Conservation (phyloP, 2,329 filamentous ascomycete species). For the Blastomyces emzantsi region DNA sequence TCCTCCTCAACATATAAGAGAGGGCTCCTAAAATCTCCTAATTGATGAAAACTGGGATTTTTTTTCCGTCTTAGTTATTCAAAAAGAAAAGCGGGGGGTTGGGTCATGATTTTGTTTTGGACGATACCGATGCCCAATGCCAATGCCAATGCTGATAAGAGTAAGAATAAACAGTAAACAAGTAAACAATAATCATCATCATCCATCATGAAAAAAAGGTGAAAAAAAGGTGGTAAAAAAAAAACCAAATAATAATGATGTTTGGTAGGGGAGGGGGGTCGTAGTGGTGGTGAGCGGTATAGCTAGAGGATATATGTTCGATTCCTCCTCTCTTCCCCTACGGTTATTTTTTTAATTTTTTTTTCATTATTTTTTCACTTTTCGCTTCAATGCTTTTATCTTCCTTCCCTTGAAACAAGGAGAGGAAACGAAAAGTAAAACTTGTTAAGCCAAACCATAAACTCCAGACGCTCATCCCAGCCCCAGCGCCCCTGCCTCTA, state of each 20-base stretch:
- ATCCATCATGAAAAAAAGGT: background rate
- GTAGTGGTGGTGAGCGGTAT: background rate
- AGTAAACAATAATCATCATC: background rate
- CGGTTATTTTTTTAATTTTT: background rate
- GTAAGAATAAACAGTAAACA: background rate
- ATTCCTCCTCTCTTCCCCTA: background rate
- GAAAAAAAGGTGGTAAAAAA: background rate
- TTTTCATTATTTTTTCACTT: background rate
- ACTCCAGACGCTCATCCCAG: background rate
- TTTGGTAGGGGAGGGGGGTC: background rate
- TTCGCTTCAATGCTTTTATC: background rate
- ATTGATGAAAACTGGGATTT: background rate
- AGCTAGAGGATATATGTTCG: background rate
- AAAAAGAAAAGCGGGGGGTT: background rate
- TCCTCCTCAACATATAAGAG: too few species aligned
- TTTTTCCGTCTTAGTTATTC: background rate
- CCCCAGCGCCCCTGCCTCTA: background rate
- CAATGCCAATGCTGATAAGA: constrained; percentile 2
- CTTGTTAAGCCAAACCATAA: background rate
- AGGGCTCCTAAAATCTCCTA: background rate
- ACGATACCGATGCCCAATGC: background rate
- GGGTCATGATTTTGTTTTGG: background rate
- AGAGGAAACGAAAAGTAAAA: background rate
- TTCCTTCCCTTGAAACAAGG: background rate
- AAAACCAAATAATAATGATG: background rate